Evolutionary conservation across 768 basidiomycete genomes (phyloP).

Genomic region (Podaxis sp.): DNA sequence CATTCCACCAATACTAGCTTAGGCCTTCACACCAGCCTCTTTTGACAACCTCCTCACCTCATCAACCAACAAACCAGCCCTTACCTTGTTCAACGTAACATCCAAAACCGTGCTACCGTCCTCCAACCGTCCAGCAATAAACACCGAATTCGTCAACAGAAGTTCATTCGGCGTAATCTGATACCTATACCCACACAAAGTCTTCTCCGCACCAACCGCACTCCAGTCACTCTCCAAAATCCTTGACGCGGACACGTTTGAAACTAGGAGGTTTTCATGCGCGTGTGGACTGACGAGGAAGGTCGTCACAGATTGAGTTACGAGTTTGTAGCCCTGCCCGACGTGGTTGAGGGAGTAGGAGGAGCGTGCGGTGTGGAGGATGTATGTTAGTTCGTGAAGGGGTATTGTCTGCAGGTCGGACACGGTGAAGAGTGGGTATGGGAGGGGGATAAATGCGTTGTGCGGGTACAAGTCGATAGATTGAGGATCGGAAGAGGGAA

Average conservation of each 20-base stretch:
- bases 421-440: constrained; percentile 39
- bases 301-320: constrained; percentile 23
- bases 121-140: constrained; percentile 37
- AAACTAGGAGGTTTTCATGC: constrained; percentile 35
- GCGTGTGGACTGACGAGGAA: constrained; percentile 36
- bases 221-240: constrained; percentile 42
- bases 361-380: constrained; percentile 20
- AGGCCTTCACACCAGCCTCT: not conserved
- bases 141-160: constrained; percentile 35
- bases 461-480: constrained; percentile 32
- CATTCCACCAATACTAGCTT: too few relatives aligned
- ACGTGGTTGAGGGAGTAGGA: constrained; percentile 30
- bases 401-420: constrained; percentile 30
- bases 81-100: constrained; percentile 30
- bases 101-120: constrained; percentile 42
- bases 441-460: constrained; percentile 39
- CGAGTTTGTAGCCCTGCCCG: constrained; percentile 28
- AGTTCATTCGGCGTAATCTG: constrained; percentile 35
- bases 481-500: constrained; percentile 20
- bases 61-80: constrained; percentile 28
- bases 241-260: constrained; percentile 41
- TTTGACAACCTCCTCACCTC: constrained; percentile 25
- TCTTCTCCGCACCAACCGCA: constrained; percentile 30
- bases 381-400: constrained; percentile 27
- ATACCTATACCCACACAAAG: constrained; percentile 40